These are phyloP conservation scores for Tricholoma bakamatsutake DNA, from an alignment of 768 basidiomycete species.

Conservation along the genomic window DNA sequence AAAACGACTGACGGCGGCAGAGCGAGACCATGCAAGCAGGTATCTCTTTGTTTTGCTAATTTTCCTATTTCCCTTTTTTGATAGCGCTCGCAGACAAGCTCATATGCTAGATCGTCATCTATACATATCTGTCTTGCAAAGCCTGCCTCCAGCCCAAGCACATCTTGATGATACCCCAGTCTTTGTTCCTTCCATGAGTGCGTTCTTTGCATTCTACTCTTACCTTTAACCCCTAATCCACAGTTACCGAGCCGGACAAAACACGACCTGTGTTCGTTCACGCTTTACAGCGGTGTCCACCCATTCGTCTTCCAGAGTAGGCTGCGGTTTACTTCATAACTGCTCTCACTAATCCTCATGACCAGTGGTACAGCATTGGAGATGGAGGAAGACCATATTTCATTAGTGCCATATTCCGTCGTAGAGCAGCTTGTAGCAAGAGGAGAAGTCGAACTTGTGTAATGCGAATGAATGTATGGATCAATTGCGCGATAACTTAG, in stretches of 20 bases:
- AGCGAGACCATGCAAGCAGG: slow-evolving; percentile 78
- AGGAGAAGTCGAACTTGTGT: slow-evolving; percentile 76
- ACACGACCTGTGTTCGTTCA: slow-evolving; percentile 76
- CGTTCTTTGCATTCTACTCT: slow-evolving; percentile 18
- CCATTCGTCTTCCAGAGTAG: slow-evolving; percentile 64
- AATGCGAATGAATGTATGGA: slow-evolving; percentile 15
- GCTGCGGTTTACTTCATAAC: slow-evolving; percentile 17
- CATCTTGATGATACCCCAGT: slow-evolving; percentile 69
- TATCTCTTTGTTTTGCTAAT: slow-evolving; percentile 14
- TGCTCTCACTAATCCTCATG: neutral
- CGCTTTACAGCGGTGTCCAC: slow-evolving; percentile 66
- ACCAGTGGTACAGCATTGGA: slow-evolving; percentile 61
- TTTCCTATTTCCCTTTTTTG: neutral
- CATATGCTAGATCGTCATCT: slow-evolving; percentile 74
- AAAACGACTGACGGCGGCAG: slow-evolving; percentile 73
- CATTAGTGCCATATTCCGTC: slow-evolving; percentile 68
- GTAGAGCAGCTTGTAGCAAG: slow-evolving; percentile 68
- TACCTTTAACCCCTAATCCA: neutral
- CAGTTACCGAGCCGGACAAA: slow-evolving; percentile 78
- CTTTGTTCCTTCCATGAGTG: slow-evolving; percentile 74
- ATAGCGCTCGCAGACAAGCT: slow-evolving; percentile 52
- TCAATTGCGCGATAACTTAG: slow-evolving; percentile 15
- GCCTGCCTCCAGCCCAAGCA: slow-evolving; percentile 71
- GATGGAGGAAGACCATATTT: slow-evolving; percentile 78
- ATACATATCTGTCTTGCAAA: slow-evolving; percentile 72